These are phyloP conservation scores for Microcos paniculata DNA, from an alignment of 345 rosid genomes.

Conservation along the genomic window DNA sequence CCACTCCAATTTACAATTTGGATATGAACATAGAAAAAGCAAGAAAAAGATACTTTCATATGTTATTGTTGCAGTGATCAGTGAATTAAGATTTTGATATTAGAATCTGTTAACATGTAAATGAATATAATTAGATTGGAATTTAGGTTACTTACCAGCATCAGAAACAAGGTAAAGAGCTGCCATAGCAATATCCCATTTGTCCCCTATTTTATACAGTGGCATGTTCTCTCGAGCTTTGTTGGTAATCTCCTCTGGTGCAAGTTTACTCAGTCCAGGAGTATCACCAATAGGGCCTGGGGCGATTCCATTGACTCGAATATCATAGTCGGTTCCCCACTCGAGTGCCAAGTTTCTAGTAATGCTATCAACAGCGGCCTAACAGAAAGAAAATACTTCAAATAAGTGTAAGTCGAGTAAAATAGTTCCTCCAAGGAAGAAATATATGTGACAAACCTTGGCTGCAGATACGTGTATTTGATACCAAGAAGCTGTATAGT, in stretches of 20 bases:
- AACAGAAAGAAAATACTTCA: conserved; percentile 10
- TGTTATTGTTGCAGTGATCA: not conserved
- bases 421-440: not conserved
- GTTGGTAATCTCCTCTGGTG: conserved; percentile 57
- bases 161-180: conserved; percentile 67
- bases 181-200: conserved; percentile 90
- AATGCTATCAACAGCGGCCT: conserved; percentile 79
- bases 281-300: conserved; percentile 82
- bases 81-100: not conserved
- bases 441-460: conserved; percentile 41
- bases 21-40: too few relatives aligned
- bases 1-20: not conserved
- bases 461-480: conserved; percentile 88
- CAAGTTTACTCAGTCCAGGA: conserved; percentile 80
- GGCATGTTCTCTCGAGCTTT: conserved; percentile 43
- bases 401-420: not conserved
- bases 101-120: not conserved
- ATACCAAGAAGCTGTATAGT: conserved; percentile 79
- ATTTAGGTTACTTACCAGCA: conserved; percentile 48
- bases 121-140: not conserved
- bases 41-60: too few relatives aligned
- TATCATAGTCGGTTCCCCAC: conserved; percentile 75
- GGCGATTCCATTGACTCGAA: conserved; percentile 71
- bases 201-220: conserved; percentile 63
- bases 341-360: conserved; percentile 79